phyloP scores from a whole-genome alignment of 1,284 basidiomycete genomes.

The Boletus semigastroideus region DNA sequence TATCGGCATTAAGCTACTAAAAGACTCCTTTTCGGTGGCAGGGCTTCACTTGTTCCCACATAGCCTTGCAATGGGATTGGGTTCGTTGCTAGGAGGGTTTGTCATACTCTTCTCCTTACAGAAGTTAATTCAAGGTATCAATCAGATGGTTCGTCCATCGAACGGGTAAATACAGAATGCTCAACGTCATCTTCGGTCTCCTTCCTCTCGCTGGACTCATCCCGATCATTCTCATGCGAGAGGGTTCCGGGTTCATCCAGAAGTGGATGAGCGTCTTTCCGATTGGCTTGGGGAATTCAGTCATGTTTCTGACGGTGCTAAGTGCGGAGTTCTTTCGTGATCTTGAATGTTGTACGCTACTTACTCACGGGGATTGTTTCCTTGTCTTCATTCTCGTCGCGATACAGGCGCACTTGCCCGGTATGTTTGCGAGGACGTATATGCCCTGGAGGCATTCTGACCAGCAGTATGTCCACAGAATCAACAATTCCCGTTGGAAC shows the following conservation, averaged over 20 bases:
- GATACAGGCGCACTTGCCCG: constrained; percentile 14
- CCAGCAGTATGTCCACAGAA: not conserved
- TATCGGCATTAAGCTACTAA: not conserved
- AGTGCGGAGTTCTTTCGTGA: constrained; percentile 6
- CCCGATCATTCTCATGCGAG: constrained; percentile 8
- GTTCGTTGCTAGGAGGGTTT: constrained; percentile 11
- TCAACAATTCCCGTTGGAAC: constrained; percentile 7
- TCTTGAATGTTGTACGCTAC: not conserved
- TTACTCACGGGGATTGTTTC: not conserved
- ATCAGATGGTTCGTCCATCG: constrained; percentile 17
- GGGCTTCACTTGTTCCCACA: constrained; percentile 18
- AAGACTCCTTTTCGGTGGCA: not conserved
- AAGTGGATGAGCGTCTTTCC: constrained; percentile 20
- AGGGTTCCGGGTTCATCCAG: constrained; percentile 5
- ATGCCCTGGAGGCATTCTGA: not conserved
- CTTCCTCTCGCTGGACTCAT: constrained; percentile 13
- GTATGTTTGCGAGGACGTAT: constrained; percentile 1
- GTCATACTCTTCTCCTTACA: not conserved
- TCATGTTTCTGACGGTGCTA: constrained; percentile 14
- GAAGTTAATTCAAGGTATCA: not conserved
- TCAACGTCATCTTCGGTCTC: constrained; percentile 15
- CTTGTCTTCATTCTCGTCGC: constrained; percentile 8
- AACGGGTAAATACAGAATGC: constrained; percentile 15
- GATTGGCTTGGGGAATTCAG: constrained; percentile 11
- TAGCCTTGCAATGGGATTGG: constrained; percentile 17